These are phyloP conservation scores for Plasmodium vivax DNA, from an alignment of 169 alveolate species.

Conservation along the genomic window DNA sequence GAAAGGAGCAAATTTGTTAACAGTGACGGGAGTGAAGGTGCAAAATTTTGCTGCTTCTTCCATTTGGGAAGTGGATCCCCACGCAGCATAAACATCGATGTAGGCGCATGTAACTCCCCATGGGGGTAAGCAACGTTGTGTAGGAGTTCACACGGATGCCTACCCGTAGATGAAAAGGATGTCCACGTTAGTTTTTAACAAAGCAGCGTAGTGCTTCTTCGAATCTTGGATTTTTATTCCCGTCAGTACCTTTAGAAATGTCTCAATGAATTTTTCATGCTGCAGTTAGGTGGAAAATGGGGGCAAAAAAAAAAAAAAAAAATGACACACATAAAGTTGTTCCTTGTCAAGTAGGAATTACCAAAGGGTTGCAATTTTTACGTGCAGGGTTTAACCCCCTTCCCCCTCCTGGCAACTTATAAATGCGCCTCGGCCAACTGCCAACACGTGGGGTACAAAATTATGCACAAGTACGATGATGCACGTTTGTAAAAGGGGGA, in stretches of 20 bases:
- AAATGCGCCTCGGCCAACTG: not conserved
- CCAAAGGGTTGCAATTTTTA: not conserved
- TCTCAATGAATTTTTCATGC: constrained; percentile 70
- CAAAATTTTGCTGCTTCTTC: not conserved
- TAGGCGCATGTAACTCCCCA: not conserved
- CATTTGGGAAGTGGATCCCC: not conserved
- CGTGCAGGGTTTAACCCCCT: not conserved
- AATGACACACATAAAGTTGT: not conserved
- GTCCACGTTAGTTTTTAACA: constrained; percentile 45
- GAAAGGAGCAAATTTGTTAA: not conserved
- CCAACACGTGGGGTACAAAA: not conserved
- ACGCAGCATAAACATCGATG: not conserved
- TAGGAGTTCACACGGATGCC: not conserved
- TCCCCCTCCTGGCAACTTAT: not conserved
- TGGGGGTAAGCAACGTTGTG: not conserved
- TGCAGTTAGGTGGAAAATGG: not conserved
- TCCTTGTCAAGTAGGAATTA: not conserved
- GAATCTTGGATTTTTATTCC: constrained; percentile 63
- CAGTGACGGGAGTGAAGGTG: not conserved
- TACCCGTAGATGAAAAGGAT: constrained; percentile 72
- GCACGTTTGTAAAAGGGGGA: not conserved
- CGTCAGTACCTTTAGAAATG: constrained; percentile 54
- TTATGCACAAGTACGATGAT: not conserved
- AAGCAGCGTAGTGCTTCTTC: constrained; percentile 54
- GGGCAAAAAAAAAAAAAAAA: constrained; percentile 5